phyloP scores from a whole-genome alignment of 768 basidiomycete genomes.

The Pluteus cervinus region DNA sequence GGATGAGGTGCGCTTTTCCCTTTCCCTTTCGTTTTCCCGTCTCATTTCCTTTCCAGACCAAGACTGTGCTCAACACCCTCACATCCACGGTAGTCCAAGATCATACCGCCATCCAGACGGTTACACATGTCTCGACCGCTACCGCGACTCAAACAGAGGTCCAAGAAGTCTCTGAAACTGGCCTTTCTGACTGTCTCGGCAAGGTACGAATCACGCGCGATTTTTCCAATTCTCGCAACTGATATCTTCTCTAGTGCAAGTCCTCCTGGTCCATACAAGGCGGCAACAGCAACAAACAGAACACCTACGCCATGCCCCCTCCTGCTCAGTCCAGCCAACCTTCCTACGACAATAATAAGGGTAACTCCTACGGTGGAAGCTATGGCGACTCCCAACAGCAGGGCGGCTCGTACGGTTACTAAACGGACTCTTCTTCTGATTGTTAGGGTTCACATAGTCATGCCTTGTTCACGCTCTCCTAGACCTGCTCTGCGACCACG shows the following conservation, averaged over 20 bases:
- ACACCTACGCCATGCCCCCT: constrained; percentile 35
- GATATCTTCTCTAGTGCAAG: constrained; percentile 43
- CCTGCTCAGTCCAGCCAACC: constrained; percentile 9
- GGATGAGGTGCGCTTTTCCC: constrained; percentile 41
- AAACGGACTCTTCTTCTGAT: too few relatives aligned
- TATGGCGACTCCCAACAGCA: too few relatives aligned
- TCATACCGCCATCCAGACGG: constrained; percentile 42
- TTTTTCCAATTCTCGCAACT: constrained; percentile 6
- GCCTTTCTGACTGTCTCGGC: constrained; percentile 48
- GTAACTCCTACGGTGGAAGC: too few relatives aligned
- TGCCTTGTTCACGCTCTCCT: too few relatives aligned
- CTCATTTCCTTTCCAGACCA: constrained; percentile 33
- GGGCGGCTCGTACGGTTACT: too few relatives aligned
- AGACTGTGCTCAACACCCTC: constrained; percentile 51
- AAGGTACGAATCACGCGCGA: constrained; percentile 24
- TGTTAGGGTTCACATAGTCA: too few relatives aligned
- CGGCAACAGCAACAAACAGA: constrained; percentile 45
- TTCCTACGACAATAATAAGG: constrained; percentile 5
- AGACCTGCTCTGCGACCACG: constrained; percentile 6
- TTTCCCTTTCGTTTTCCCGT: not conserved
- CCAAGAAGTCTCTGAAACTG: constrained; percentile 40
- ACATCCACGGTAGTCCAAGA: constrained; percentile 47
- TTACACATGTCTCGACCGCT: constrained; percentile 44
- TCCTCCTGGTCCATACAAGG: constrained; percentile 42
- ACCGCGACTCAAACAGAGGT: constrained; percentile 42